A percentile compares a stretch with the other conserved stretches of the same genome.
These are phyloP conservation scores for Aspergillus floridensis DNA, from an alignment of 2,329 filamentous ascomycete species.

Conservation along the genomic window DNA sequence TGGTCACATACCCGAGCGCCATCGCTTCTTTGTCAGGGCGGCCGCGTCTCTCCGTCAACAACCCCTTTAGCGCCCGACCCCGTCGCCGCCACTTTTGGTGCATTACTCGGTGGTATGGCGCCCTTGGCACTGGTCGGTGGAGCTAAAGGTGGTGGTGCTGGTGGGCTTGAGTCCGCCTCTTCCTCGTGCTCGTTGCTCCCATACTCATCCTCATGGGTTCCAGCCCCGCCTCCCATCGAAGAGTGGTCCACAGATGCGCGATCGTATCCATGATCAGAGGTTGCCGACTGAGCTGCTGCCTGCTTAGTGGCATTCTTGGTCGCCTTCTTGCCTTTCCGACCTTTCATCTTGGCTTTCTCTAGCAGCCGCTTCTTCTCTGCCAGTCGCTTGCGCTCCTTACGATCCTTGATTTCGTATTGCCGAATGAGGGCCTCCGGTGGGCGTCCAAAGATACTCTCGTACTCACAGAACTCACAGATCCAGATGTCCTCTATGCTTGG, in stretches of 20 bases:
- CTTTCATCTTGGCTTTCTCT: constrained; percentile 93
- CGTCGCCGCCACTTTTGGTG: constrained; percentile 19
- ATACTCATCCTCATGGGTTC: constrained; percentile 50
- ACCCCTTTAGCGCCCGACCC: constrained; percentile 21
- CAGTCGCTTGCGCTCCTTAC: constrained; percentile 75
- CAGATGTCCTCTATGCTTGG: constrained; percentile 73
- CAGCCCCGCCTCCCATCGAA: constrained; percentile 36
- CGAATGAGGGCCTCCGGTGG: constrained; percentile 81
- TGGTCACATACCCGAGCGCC: constrained; percentile 1
- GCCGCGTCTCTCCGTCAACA: constrained; percentile 31
- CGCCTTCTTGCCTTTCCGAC: constrained; percentile 81
- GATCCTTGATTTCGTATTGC: constrained; percentile 92
- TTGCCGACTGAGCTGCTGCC: constrained; percentile 31
- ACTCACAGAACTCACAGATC: constrained; percentile 98
- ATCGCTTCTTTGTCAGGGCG: constrained; percentile 27
- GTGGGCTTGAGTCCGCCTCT: constrained; percentile 42
- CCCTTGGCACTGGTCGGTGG: constrained; percentile 64
- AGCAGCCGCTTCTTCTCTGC: constrained; percentile 81
- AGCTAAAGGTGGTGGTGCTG: constrained; percentile 33
- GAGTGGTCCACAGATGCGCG: constrained; percentile 41
- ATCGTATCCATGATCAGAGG: constrained; percentile 43
- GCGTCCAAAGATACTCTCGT: constrained; percentile 89
- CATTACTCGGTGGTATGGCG: constrained; percentile 64
- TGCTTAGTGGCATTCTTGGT: constrained; percentile 63
- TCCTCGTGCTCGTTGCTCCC: constrained; percentile 52